Percentiles rank a stretch among this genome's conserved stretches.
These are phyloP conservation scores for Cyberlindnera petersonii DNA, from an alignment of 805 yeast species.

Conservation along the genomic window DNA sequence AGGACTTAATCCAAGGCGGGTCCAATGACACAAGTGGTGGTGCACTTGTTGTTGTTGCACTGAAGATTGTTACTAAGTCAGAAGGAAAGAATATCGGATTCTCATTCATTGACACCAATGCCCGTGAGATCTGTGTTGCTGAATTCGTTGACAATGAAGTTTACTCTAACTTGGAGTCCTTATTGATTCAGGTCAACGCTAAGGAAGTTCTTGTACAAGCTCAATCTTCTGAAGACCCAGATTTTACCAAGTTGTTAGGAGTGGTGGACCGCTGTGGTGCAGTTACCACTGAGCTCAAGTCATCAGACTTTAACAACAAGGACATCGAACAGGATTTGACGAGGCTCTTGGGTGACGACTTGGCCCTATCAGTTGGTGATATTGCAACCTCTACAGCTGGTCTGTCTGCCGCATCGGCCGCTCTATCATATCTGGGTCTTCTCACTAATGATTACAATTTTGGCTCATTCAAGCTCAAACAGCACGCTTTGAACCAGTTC, in stretches of 20 bases:
- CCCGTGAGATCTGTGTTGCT: conserved; percentile 60
- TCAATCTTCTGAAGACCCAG: conserved; percentile 41
- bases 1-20: conserved; percentile 49
- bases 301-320: conserved; percentile 54
- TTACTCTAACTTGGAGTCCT: conserved; percentile 79
- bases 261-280: conserved; percentile 77
- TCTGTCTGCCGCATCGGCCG: conserved; percentile 61
- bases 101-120: conserved; percentile 71
- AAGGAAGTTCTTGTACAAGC: conserved; percentile 72
- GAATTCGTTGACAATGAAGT: conserved; percentile 87
- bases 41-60: conserved; percentile 49
- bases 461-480: conserved; percentile 53
- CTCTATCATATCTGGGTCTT: conserved; percentile 64
- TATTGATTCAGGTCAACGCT: conserved; percentile 83
- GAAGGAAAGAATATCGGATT: conserved; percentile 62
- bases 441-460: conserved; percentile 51
- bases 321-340: conserved; percentile 76
- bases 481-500: conserved; percentile 70
- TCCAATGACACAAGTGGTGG: conserved; percentile 33
- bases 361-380: conserved; percentile 53
- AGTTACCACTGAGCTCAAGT: conserved; percentile 57
- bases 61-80: conserved; percentile 32
- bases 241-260: conserved; percentile 59
- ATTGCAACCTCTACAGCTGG: conserved; percentile 47
- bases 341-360: conserved; percentile 60